Conservation (phyloP, 31 red algal genomes). For the Asparagopsis taxiformis region DNA sequence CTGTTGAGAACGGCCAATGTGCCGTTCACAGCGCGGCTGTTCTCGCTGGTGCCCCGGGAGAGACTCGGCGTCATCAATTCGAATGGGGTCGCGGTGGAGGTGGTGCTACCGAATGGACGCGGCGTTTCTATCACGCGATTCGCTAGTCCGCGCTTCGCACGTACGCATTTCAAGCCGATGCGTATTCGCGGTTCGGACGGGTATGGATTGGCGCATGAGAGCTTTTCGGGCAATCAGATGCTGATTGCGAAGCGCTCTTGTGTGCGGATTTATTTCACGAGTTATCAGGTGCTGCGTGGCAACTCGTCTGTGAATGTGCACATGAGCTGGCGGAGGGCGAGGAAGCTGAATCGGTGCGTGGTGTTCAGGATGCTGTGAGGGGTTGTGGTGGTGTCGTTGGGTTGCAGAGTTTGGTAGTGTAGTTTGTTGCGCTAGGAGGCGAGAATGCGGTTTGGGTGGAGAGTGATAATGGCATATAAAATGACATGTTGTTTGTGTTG, state of each 20-base stretch:
- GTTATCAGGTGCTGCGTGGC: slow-evolving; percentile 29
- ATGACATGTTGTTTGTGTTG: no score
- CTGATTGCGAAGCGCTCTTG: slow-evolving; percentile 8
- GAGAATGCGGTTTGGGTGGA: no score
- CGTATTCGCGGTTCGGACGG: not conserved
- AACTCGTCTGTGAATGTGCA: not conserved
- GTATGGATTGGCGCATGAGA: slow-evolving; percentile 57
- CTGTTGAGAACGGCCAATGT: not conserved
- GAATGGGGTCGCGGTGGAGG: slow-evolving; percentile 27
- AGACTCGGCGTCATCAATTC: slow-evolving; percentile 38
- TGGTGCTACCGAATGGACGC: slow-evolving; percentile 6
- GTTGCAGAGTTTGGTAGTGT: no score
- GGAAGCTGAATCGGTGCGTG: slow-evolving; percentile 7
- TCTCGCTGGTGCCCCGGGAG: slow-evolving; percentile 15
- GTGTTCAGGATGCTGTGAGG: no score
- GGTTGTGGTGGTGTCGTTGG: no score
- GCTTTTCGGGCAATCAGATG: slow-evolving; percentile 37
- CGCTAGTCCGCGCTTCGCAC: slow-evolving; percentile 27
- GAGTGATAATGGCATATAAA: no score
- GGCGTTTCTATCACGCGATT: slow-evolving; percentile 35
- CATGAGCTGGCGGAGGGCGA: not conserved
- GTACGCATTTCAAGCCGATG: slow-evolving; percentile 50
- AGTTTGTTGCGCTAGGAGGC: no score
- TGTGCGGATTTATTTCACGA: slow-evolving; percentile 28
- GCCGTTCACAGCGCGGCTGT: slow-evolving; percentile 24